Evolutionary conservation across 352 stramenopile genomes (phyloP).

Genomic region (Pythium rishiriense): DNA sequence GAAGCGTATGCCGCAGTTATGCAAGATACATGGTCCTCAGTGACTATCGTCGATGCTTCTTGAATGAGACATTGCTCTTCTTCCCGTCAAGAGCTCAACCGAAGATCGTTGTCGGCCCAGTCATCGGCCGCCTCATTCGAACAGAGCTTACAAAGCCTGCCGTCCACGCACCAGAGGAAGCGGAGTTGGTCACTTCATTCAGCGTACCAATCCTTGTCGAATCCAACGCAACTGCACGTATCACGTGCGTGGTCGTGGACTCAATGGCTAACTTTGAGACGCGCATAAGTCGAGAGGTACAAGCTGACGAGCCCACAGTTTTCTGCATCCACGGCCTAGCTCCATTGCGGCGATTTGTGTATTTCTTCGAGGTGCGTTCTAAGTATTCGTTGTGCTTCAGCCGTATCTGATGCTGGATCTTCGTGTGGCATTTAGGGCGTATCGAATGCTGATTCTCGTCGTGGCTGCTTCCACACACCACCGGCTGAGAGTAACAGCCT

Average conservation of each 20-base stretch:
- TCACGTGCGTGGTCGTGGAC: constrained; percentile 66
- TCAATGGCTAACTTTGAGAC: constrained; percentile 56
- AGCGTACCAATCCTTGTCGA: constrained; percentile 66
- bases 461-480: constrained; percentile 69
- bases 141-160: constrained; percentile 1
- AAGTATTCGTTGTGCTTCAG: neutral
- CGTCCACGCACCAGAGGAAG: neutral
- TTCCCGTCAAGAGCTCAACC: constrained; percentile 47
- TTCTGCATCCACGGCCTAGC: constrained; percentile 49
- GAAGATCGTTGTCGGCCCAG: constrained; percentile 51
- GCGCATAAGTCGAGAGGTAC: constrained; percentile 37
- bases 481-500: constrained; percentile 20
- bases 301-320: constrained; percentile 36
- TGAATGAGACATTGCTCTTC: constrained; percentile 54
- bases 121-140: constrained; percentile 50
- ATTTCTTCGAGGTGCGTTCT: constrained; percentile 56
- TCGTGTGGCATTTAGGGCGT: constrained; percentile 38
- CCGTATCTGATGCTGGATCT: neutral
- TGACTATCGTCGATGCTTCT: constrained; percentile 49
- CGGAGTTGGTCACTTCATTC: constrained; percentile 1
- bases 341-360: constrained; percentile 64
- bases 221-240: constrained; percentile 45
- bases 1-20: constrained; percentile 16
- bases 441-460: constrained; percentile 44
- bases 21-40: constrained; percentile 53